Base-by-base conservation (phyloP, 805 yeast species). In the Komagataella populi region DNA sequence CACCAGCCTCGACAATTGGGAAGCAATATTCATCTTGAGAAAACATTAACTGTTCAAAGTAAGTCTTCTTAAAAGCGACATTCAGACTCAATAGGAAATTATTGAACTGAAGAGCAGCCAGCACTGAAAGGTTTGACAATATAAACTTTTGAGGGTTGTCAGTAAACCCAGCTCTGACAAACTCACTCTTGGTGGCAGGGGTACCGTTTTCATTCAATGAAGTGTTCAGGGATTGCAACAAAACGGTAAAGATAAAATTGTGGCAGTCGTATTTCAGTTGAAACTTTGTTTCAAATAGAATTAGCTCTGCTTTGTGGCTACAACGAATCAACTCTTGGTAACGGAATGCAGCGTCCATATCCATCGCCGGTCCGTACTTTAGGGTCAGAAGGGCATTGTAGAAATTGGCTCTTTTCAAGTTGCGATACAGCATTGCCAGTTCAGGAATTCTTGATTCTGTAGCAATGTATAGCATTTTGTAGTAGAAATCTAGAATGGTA, bases 31-130 rank as follows among this genome's bases (percentile, higher is more conserved):
- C 64, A 51, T 70, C 71, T 51, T 74, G 72, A 48, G 80, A 77
- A 71, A 84, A 81, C 65, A 84, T 69, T 48, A 80, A 66, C 56
- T 83, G 87, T 60, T 84, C 87, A 51, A 76, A 78, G 59, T 74
- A 80, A 30, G 72, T 65, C 63, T 82, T 83, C 54, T 76, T 80
- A 65, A 83, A 83, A 0, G 81, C 67, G 60, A 78, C 70, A 59
- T 80, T 79, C 16, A 81, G 71, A 56, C 75, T 78, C 53, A 73
- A 74, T 45, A 82, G 63, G 59, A 83, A 81, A 44, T 72, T 67
- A 54, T 73, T 70, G 49, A 82, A 64, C 58, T 80, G 81, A 64
- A 77, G 70, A 2, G 80, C 74, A 48, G 76, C 72, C 48, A 79
- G 66, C 22, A 80, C 63, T 5, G 79, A 62, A 59, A 72, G 78